Evolutionary conservation across 129 eudicot species (phyloP).

Genomic region (Lactuca saligna): DNA sequence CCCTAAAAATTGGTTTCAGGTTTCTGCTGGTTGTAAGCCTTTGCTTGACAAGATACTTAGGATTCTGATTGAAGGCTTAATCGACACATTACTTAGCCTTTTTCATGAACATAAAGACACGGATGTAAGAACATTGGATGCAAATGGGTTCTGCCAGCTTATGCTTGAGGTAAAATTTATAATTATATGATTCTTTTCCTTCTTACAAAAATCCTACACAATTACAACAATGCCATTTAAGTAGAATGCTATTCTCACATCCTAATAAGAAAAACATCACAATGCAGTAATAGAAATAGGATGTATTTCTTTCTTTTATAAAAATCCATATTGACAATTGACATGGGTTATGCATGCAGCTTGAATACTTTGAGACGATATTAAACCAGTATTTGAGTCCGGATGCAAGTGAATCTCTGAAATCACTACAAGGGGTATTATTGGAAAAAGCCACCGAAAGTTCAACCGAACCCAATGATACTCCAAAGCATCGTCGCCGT

Average conservation of each 20-base stretch:
- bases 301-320: too few species aligned
- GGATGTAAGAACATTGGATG: conserved; percentile 76
- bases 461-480: conserved; percentile 67
- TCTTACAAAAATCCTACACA: too few species aligned
- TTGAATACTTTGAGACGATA: conserved; percentile 92
- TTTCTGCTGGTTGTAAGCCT: conserved; percentile 90
- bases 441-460: conserved; percentile 93
- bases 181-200: background rate
- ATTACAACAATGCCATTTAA: too few species aligned
- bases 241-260: too few species aligned
- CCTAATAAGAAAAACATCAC: too few species aligned
- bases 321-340: too few species aligned
- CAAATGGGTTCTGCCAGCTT: conserved; percentile 94
- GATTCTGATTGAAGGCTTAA: conserved; percentile 81
- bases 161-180: conserved; percentile 87
- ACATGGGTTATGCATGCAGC: conserved; percentile 66
- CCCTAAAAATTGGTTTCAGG: conserved; percentile 39
- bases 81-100: conserved; percentile 84
- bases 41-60: conserved; percentile 85
- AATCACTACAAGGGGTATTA: conserved; percentile 80
- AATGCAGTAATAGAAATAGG: too few species aligned
- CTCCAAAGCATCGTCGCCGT: conserved; percentile 80
- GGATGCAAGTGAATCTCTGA: conserved; percentile 82
- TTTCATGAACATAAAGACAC: conserved; percentile 72
- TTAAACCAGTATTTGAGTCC: conserved; percentile 74